Base-by-base conservation (phyloP, 164 flowering plant genomes). In the Cinnamomum chago region DNA sequence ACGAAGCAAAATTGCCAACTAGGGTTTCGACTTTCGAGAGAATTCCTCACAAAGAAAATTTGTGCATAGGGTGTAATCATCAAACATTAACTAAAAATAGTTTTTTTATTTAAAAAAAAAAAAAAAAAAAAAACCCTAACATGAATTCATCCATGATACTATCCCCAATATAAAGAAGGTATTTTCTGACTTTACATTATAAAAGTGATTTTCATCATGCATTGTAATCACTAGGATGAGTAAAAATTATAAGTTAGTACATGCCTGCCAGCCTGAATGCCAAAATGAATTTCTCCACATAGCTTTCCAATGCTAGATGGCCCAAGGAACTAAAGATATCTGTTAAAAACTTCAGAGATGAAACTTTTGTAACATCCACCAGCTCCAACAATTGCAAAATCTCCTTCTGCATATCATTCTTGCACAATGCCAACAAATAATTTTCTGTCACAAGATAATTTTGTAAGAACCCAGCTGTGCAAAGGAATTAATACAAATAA, bases 401-500 rank as follows among this genome's bases (percentile, higher is more conserved):
- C 76, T 90, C 89, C 72, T 83, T 55, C 78, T 79, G 72, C 77
- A 82, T 84, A 78, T 86, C 91, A 79, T 82, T 81, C 81, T 88
- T 95, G 73, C 92, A 88, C 47, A 93, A 81, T n/a, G 98, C 99
- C 67, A 87, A 62, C 83, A 95, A 80, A 79, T 90, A 92, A 77
- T 76, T 84, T 81, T 80, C 98, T 93, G 92, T 83, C 79, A 79
- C 70, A 81, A 72, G 14, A 20, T 12, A 62, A 76, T 72, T 20
- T 58, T 3, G 30, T 73, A 33, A 75, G 70, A 40, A 52, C 15
- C 18, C 20, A 67, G 35, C 27, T 65, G 14, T 65, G 30, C 30
- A 5, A 20, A 67, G 13, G 47, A 28, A 15, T 13, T 13, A 67
- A 67, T 15, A 67, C 12, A 28, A 17, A 13, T 17, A 67, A 67